Percentiles rank a stretch among this genome's conserved stretches.
phyloP scores from a whole-genome alignment of 2,329 filamentous ascomycete genomes.

The Fusarium mangiferae region DNA sequence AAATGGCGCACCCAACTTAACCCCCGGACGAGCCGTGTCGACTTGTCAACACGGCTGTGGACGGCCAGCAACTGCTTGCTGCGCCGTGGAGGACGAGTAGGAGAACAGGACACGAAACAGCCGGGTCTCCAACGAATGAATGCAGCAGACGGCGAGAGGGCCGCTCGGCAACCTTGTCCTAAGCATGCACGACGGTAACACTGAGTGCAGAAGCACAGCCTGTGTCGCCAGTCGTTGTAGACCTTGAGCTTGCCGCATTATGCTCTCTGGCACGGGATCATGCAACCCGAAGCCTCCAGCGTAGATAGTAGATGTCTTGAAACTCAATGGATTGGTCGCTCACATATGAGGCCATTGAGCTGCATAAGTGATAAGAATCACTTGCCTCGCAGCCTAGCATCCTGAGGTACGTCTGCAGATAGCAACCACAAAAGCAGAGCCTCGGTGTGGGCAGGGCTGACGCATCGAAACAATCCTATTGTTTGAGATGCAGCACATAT shows the following conservation, averaged over 20 bases:
- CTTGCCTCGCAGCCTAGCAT: constrained; percentile 19
- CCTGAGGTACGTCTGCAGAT: constrained; percentile 10
- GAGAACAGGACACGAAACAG: constrained; percentile 32
- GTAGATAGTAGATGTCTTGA: constrained; percentile 12
- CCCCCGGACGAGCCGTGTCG: constrained; percentile 28
- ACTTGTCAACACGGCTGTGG: constrained; percentile 41
- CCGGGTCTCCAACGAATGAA: constrained; percentile 26
- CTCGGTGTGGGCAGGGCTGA: constrained; percentile 24
- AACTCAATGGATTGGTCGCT: constrained; percentile 12
- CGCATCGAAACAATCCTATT: not conserved
- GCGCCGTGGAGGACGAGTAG: constrained; percentile 20
- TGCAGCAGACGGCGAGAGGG: constrained; percentile 18
- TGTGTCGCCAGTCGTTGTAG: constrained; percentile 28
- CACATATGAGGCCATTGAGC: constrained; percentile 23
- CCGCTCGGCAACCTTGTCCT: constrained; percentile 34
- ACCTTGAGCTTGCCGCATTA: constrained; percentile 26
- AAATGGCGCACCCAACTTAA: constrained; percentile 41
- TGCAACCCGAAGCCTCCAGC: constrained; percentile 6
- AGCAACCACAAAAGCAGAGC: constrained; percentile 9
- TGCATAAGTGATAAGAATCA: constrained; percentile 23
- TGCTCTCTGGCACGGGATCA: constrained; percentile 14
- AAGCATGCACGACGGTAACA: constrained; percentile 34
- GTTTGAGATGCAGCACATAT: constrained; percentile 3
- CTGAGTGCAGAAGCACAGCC: constrained; percentile 32
- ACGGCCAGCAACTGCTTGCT: constrained; percentile 21